Conservation (phyloP, 1,284 basidiomycete genomes). For the Singerocomus inundabilis region DNA sequence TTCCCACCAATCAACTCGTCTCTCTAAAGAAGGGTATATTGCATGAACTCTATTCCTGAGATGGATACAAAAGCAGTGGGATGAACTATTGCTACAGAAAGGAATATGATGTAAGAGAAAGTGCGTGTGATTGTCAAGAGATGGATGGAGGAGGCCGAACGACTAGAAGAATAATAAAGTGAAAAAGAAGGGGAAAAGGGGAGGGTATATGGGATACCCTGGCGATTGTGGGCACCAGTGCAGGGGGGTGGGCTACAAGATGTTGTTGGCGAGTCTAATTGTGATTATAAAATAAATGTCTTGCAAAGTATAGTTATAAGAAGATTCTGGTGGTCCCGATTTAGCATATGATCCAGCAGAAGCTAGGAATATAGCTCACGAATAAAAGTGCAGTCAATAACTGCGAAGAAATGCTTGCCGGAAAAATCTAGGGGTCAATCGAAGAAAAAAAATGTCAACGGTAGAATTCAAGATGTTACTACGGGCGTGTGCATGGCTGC, state of each 20-base stretch:
- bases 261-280: not conserved
- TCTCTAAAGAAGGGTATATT: not conserved
- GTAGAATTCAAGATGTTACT: not conserved
- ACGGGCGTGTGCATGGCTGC: not conserved
- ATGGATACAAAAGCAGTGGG: constrained; percentile 3
- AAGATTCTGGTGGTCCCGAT: not conserved
- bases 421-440: not conserved
- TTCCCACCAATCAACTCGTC: not conserved
- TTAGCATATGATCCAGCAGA: not conserved
- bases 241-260: not conserved
- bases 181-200: not conserved
- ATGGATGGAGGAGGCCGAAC: not conserved
- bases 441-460: not conserved
- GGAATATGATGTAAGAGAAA: not conserved
- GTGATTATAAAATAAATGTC: not conserved
- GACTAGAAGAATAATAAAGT: not conserved
- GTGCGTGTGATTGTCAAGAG: not conserved
- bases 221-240: not conserved
- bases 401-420: not conserved
- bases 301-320: not conserved
- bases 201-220: not conserved
- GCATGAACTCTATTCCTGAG: constrained; percentile 4
- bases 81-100: constrained; percentile 27
- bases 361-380: constrained; percentile 4
- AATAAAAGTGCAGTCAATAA: not conserved